Evolutionary conservation across 129 eudicot species (phyloP), one percentile per base, ranked within the genome.

Genomic region (Ambrosia trifida): DNA sequence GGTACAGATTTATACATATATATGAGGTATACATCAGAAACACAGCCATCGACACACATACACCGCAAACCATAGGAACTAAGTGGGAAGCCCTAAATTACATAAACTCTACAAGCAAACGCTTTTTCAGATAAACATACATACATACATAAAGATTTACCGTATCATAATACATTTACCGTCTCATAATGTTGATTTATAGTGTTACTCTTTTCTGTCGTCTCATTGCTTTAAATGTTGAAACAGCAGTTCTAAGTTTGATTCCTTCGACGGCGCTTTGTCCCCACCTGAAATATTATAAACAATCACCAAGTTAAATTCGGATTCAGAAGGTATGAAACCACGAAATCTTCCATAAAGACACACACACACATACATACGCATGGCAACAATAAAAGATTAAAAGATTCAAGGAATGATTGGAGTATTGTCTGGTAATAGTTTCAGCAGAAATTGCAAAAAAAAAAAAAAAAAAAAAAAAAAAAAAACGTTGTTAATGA

Each of bases 221-320:
- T 53, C 32, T 44, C 18, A 30, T n/a, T 30, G 36, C 44, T 28
- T 40, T 46, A 54, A 44, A 64, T 64, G 53, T 61, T 61, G 10
- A 51, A 51, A 52, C 63, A 62, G 28, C 50, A 18, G 41, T 19
- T 50, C 52, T 32, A 49, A 33, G 64, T 52, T 45, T 45, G 58
- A 36, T 36, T 20, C 41, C 64, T 80, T 67, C 95, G 80, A 16
- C 95, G 90, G 11, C 95, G 97, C 82, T 91, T 88, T 53, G 85
- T 76, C 49, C 85, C 95, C 79, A 88, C 95, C 97, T 91, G 87
- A 74, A 77, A 60, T 33, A 20, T 17, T 53, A 52, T 31, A 53
- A 68, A 66, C 73, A 36, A 33, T 18, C 18, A 17, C 40, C 43
- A 7, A 44, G 6, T 58, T 64, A 68, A 31, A 73, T 44, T 24